Evolutionary conservation across 1,284 basidiomycete genomes (phyloP).

Genomic region (Nidula niveotomentosa): DNA sequence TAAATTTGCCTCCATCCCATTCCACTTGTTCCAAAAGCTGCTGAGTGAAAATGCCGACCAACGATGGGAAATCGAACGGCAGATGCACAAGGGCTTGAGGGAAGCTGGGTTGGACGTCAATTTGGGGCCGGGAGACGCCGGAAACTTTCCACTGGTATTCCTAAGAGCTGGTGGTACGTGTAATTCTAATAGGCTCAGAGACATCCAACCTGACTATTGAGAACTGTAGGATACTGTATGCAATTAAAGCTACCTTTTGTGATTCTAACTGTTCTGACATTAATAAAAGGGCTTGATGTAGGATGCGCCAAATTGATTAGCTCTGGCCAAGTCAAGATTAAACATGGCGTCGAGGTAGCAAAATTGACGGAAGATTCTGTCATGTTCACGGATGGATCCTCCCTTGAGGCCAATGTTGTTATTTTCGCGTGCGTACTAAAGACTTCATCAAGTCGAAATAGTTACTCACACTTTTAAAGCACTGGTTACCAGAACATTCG

Average conservation of each 20-base stretch:
- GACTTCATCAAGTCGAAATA: neutral
- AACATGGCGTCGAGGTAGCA: constrained; percentile 19
- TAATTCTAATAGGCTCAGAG: neutral
- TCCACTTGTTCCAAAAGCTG: constrained; percentile 27
- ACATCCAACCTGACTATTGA: neutral
- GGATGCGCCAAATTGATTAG: constrained; percentile 11
- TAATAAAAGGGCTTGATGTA: neutral
- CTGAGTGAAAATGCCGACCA: neutral
- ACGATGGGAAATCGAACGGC: neutral
- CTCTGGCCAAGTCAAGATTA: constrained; percentile 18
- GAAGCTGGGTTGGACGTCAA: neutral
- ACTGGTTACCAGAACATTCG: neutral
- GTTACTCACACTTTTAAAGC: neutral
- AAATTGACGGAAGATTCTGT: constrained; percentile 15
- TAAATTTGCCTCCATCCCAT: constrained; percentile 36
- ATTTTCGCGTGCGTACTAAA: neutral
- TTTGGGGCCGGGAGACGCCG: neutral
- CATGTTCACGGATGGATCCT: constrained; percentile 20
- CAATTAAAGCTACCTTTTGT: neutral
- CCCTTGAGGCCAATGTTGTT: constrained; percentile 13
- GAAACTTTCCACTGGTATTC: constrained; percentile 1
- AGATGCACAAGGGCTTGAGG: neutral
- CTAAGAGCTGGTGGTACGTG: neutral
- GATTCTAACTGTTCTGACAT: neutral
- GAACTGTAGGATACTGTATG: neutral